phyloP scores from a whole-genome alignment of 805 yeast species.

The Lachancea mirantina region DNA sequence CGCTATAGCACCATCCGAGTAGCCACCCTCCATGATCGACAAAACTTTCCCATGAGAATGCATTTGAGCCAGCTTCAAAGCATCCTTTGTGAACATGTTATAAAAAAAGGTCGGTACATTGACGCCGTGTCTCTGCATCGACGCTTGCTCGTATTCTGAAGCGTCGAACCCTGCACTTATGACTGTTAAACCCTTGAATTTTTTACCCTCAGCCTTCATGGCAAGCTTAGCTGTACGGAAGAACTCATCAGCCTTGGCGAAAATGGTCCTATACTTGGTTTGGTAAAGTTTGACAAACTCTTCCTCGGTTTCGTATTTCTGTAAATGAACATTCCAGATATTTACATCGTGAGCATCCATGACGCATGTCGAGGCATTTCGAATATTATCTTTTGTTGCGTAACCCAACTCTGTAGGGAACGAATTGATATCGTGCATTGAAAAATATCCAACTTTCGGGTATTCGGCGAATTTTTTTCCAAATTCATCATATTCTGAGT shows the following conservation, averaged over 20 bases:
- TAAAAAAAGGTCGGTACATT: slow-evolving; percentile 78
- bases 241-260: slow-evolving; percentile 61
- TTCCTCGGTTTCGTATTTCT: slow-evolving; percentile 53
- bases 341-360: slow-evolving; percentile 67
- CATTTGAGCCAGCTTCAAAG: slow-evolving; percentile 57
- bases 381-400: slow-evolving; percentile 63
- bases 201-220: slow-evolving; percentile 35
- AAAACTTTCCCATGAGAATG: slow-evolving; percentile 55
- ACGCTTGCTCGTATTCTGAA: slow-evolving; percentile 70
- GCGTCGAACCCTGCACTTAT: slow-evolving; percentile 88
- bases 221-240: slow-evolving; percentile 42
- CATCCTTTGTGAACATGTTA: slow-evolving; percentile 63
- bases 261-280: slow-evolving; percentile 50
- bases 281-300: slow-evolving; percentile 61
- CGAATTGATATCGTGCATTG: slow-evolving; percentile 78
- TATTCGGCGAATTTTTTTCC: slow-evolving; percentile 35
- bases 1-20: slow-evolving; percentile 70
- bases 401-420: slow-evolving; percentile 77
- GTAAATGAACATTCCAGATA: slow-evolving; percentile 79
- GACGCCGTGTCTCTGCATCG: slow-evolving; percentile 79
- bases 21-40: slow-evolving; percentile 79
- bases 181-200: slow-evolving; percentile 53
- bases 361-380: slow-evolving; percentile 72
- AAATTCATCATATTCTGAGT: slow-evolving; percentile 39
- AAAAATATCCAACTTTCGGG: slow-evolving; percentile 73